Evolutionary conservation across 1,284 basidiomycete genomes (phyloP), one percentile per base, ranked within the genome.

Genomic region (Sanghuangporus baumii): DNA sequence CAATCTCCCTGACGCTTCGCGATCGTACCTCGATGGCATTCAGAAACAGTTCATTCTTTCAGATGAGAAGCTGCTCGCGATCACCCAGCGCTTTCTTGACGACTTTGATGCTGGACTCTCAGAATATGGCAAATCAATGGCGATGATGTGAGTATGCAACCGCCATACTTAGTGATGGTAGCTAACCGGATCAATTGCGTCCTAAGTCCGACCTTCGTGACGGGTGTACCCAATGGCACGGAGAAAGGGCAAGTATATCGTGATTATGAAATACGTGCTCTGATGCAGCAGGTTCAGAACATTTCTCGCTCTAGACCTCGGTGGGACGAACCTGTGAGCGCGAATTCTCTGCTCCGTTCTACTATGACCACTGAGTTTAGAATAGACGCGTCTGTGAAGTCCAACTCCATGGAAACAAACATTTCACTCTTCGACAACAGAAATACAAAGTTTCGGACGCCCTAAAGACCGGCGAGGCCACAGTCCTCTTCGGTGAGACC

Each of bases 401-500:
- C 50, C 82, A 85, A 38, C 81, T 99, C n/a, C 81, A 89, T 60
- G 96, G 97, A 20, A 81, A 96, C 73, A 86, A 93, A 70, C 89
- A 89, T 11, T 98, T 98, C 75, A 81, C 83, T 46, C 83, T 98
- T 65, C 88, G 89, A 70, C 93, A 96, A 75, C 89, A 97, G 72
- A 97, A 97, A 74, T 97, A 95, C 80, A 91, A 89, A 71, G 92
- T 98, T 16, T 94, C 94, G 1, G 92, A 96, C 51, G 78, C 85
- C 14, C 81, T 97, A 64, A 98, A 98, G 78, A 88, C 91, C 8
- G 96, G 94, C 55, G 90, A 96, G 72, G 93, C 88, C 1, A 81
- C 81, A 1, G 83, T 82, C 3, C 77, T 97, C 50, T 96, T 97
- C 71, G 92, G 93, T 94, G 63, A 68, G 86, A n/a, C 43, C 73